Evolutionary conservation across 2,329 filamentous ascomycete genomes (phyloP).

Genomic region (Neofusicoccum kwambonambiense): DNA sequence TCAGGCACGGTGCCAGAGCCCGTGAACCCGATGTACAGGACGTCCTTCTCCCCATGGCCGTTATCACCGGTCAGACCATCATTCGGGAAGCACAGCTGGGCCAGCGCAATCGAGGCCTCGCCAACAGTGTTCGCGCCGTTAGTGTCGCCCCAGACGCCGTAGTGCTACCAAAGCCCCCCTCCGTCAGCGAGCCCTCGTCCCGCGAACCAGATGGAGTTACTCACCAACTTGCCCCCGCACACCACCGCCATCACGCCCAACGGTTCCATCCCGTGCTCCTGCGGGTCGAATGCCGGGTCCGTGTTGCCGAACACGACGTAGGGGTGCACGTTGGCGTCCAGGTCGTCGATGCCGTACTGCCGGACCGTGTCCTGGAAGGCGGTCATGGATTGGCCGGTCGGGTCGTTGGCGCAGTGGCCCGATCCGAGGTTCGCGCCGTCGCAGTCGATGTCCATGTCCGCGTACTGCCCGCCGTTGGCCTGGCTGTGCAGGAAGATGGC

Average conservation of each 20-base stretch:
- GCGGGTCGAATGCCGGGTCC: constrained; percentile 26
- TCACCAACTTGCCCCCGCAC: constrained; percentile 48
- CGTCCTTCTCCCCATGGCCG: constrained; percentile 58
- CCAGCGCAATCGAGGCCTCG: constrained; percentile 59
- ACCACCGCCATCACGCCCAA: constrained; percentile 58
- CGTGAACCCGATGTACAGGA: constrained; percentile 62
- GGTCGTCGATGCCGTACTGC: constrained; percentile 40
- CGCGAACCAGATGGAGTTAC: neutral
- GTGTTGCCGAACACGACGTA: constrained; percentile 57
- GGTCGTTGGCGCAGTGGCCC: constrained; percentile 39
- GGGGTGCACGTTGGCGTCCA: constrained; percentile 53
- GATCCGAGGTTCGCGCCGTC: constrained; percentile 49
- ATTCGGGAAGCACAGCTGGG: constrained; percentile 54
- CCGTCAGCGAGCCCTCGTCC: neutral
- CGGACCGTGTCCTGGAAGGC: constrained; percentile 39
- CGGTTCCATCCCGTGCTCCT: constrained; percentile 46
- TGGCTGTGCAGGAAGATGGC: constrained; percentile 48
- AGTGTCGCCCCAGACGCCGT: constrained; percentile 62
- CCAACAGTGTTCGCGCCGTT: constrained; percentile 58
- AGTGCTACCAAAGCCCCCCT: constrained; percentile 39
- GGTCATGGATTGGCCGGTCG: constrained; percentile 47
- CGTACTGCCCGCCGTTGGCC: constrained; percentile 42
- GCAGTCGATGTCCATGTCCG: constrained; percentile 61
- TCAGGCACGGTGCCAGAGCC: constrained; percentile 56
- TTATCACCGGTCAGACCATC: constrained; percentile 52